Base-by-base conservation (phyloP, 192 early-diverging fungal species). In the Backusella mclennaniae region DNA sequence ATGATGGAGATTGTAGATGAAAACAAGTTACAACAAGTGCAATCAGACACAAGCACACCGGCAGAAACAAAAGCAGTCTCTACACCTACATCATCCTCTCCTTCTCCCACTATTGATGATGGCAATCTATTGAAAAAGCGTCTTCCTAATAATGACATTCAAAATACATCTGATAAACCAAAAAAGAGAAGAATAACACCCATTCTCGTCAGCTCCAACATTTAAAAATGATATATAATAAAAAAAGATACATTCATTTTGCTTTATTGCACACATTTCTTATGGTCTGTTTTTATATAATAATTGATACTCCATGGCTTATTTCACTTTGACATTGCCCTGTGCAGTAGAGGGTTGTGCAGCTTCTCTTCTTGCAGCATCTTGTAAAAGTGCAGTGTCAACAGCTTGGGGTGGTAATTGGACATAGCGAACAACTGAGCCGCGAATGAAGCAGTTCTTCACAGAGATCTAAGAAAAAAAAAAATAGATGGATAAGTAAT, bases 381-480 rank as follows among this genome's bases (percentile, higher is more conserved):
- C 98, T 79, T 99, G 98, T 66, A 99, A 81, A 73, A 99, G 80
- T 53, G 94, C 95, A 19, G 95, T 98, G 80, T 99, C 97, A 21
- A 99, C 95, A 12, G 93, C 91, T 35, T 89, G 86, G 5, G 94
- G 85, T 1, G 96, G 96, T 42, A 99, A 79, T 73, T 94, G 91
- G 29, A 99, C 97, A 75, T 99, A 99, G 31, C 98, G 91, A 39
- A 99, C 97, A 1, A 99, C 98, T 6, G 97, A 98, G 21, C 98
- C 98, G 74, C 98, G 93, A 78, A 99, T 98, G 82, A 99, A 99
- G 82, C 97, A 98, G 88, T 99, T 99, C 79, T 98, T 98, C 17
- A 99, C 94, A 5, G 96, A 90, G 77, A 96, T 91, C 94, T 96
- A 78, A 39, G n/a, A 52, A 67, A 0, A 72, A 17, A 7, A 11